Evolutionary conservation across 75 land plant species (phyloP), one percentile per base, ranked within the genome.

Genomic region (Adiantum capillusveneris): DNA sequence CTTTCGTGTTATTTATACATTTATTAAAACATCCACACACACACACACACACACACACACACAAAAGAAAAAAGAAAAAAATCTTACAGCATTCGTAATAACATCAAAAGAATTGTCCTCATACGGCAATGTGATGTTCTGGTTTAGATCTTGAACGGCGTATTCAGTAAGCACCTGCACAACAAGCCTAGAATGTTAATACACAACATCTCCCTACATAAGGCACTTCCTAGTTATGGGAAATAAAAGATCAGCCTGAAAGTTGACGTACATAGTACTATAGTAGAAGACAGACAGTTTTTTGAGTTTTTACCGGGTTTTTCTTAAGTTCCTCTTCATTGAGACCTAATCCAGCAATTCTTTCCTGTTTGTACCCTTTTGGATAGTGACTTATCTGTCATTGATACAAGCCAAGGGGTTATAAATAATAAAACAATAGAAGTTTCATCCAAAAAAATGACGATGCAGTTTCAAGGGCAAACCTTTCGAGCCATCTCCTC

Each of bases 341-440:
- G 76, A 94, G 68, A 19, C 98, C 98, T 69, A 83, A 59, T n/a
- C 98, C 98, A 0, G 79, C 96, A 62, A 94, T 77, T 36, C 75
- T 72, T 13, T 84, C 90, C 67, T 94, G 96, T 67, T 77, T 83
- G 74, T 94, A 94, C 21, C 85, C 85, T 31, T 70, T 65, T 18
- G 98, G 98, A 75, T 70, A 94, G 74, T 94, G 98, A 54, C 96
- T 89, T 25, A 94, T 84, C 97, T 91, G 72, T 11, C 74, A 62
- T 11, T 11, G 29, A 26, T 62, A 34, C 9, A 34, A 5, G 37
- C 7, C 37, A 34, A 34, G 37, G 9, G 37, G 7, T 34, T n/a
- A n/a, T n/a, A n/a, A n/a, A n/a, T n/a, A n/a, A n/a, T n/a, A n/a
- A n/a, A n/a, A n/a, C n/a, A n/a, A n/a, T n/a, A n/a, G n/a, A n/a